These are phyloP conservation scores for Rubroboletus satanas DNA, from an alignment of 768 basidiomycete species.

Conservation along the genomic window DNA sequence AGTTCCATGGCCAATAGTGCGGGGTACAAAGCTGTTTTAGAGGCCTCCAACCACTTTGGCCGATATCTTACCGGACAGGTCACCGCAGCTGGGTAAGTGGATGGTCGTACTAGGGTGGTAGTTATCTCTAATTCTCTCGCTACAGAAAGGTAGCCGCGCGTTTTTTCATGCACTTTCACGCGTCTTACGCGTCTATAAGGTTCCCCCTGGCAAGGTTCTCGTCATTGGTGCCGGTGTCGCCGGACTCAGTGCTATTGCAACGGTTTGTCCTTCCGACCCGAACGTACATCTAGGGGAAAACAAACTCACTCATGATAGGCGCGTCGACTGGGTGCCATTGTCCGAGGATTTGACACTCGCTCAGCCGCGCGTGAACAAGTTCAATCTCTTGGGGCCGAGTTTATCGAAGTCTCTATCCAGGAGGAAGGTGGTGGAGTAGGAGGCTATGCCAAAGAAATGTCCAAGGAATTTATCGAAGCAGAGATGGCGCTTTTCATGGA, in stretches of 20 bases:
- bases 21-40: constrained; percentile 90
- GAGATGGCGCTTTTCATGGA: constrained; percentile 87
- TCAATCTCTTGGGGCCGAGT: constrained; percentile 86
- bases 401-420: constrained; percentile 73
- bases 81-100: constrained; percentile 78
- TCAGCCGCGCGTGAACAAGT: constrained; percentile 85
- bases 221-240: constrained; percentile 89
- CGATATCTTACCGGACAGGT: constrained; percentile 88
- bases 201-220: constrained; percentile 82
- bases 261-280: constrained; percentile 41
- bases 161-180: neutral
- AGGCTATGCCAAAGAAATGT: constrained; percentile 89
- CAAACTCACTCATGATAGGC: constrained; percentile 43
- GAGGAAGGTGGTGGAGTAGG: constrained; percentile 82
- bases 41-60: constrained; percentile 87
- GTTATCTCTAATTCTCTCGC: constrained; percentile 3
- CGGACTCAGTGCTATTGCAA: constrained; percentile 83
- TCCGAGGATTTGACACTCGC: constrained; percentile 84
- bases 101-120: constrained; percentile 1
- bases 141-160: constrained; percentile 40
- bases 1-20: constrained; percentile 94
- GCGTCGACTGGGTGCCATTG: constrained; percentile 79
- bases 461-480: constrained; percentile 82
- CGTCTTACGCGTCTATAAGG: constrained; percentile 41
- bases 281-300: neutral